Conservation (phyloP, 176 grass and related monocot genomes). For the Carex parvula region DNA sequence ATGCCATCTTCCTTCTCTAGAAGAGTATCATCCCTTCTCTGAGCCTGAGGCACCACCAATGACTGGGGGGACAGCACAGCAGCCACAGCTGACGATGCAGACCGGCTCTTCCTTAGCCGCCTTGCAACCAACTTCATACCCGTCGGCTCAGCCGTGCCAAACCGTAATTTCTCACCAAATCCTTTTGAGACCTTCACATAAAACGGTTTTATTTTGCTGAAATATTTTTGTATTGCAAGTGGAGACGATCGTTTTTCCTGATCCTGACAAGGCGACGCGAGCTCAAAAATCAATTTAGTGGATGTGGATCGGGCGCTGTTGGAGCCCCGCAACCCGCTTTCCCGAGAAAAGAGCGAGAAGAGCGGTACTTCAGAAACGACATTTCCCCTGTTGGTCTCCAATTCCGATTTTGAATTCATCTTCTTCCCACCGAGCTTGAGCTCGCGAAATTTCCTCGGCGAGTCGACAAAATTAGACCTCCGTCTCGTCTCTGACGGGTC, state of each 20-base stretch:
- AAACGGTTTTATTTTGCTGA: constrained; percentile 77
- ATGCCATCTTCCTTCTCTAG: constrained; percentile 87
- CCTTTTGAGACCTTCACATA: constrained; percentile 28
- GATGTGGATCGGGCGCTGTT: constrained; percentile 29
- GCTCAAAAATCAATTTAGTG: constrained; percentile 25
- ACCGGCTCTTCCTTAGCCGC: constrained; percentile 56
- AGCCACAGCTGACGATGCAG: constrained; percentile 40
- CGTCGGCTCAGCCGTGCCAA: not conserved
- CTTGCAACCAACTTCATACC: constrained; percentile 20
- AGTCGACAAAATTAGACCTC: constrained; percentile 27
- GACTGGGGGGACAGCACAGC: constrained; percentile 20
- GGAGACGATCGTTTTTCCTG: constrained; percentile 17
- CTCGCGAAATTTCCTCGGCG: constrained; percentile 40
- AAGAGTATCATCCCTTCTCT: constrained; percentile 68
- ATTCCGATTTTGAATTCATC: constrained; percentile 15
- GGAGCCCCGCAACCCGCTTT: constrained; percentile 48
- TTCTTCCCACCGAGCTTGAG: constrained; percentile 64
- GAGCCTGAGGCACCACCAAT: not conserved
- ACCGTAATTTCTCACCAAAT: constrained; percentile 13
- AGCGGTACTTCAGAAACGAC: constrained; percentile 9
- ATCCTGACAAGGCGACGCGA: constrained; percentile 34
- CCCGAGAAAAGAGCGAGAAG: constrained; percentile 47
- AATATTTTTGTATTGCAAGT: constrained; percentile 47
- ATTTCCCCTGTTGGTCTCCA: not conserved
- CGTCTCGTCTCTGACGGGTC: not conserved